Conservation (phyloP, 768 basidiomycete species). For the Phaeotremella skinneri region DNA sequence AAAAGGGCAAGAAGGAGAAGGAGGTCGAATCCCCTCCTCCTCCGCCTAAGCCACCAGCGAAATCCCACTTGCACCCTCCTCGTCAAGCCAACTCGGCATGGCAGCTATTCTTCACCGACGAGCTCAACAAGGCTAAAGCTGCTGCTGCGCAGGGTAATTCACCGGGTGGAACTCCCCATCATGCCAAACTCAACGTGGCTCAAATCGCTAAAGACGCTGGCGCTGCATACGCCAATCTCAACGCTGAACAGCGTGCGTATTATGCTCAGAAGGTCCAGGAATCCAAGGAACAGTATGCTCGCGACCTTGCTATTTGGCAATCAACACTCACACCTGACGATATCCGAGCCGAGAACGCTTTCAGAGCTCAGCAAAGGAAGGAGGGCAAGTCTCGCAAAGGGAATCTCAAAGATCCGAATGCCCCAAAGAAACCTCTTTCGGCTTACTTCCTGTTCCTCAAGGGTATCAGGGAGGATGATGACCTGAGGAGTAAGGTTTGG, state of each 20-base stretch:
- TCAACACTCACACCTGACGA: conserved; percentile 85
- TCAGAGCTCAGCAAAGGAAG: conserved; percentile 86
- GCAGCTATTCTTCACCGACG: conserved; percentile 95
- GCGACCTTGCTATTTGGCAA: conserved; percentile 79
- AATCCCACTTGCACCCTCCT: conserved; percentile 78
- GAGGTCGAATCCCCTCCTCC: conserved; percentile 28
- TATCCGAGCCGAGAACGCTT: conserved; percentile 89
- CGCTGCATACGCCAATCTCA: conserved; percentile 77
- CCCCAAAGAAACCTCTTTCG: conserved; percentile 89
- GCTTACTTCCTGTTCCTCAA: conserved; percentile 96
- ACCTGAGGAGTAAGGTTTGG: conserved; percentile 75
- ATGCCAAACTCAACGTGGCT: conserved; percentile 84
- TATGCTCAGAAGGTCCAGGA: conserved; percentile 80
- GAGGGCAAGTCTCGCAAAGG: conserved; percentile 88
- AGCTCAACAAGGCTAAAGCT: conserved; percentile 66
- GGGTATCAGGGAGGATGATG: conserved; percentile 74
- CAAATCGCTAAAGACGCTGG: conserved; percentile 94
- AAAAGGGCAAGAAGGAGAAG: conserved; percentile 33
- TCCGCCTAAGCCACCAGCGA: conserved; percentile 53
- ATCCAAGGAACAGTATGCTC: conserved; percentile 79
- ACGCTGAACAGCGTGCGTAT: conserved; percentile 74
- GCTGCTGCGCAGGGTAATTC: conserved; percentile 34
- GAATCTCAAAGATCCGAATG: conserved; percentile 95
- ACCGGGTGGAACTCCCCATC: conserved; percentile 42
- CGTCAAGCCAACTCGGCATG: conserved; percentile 91